phyloP scores from a whole-genome alignment of 2,329 filamentous ascomycete genomes.

The Cryphonectria carpinicola region DNA sequence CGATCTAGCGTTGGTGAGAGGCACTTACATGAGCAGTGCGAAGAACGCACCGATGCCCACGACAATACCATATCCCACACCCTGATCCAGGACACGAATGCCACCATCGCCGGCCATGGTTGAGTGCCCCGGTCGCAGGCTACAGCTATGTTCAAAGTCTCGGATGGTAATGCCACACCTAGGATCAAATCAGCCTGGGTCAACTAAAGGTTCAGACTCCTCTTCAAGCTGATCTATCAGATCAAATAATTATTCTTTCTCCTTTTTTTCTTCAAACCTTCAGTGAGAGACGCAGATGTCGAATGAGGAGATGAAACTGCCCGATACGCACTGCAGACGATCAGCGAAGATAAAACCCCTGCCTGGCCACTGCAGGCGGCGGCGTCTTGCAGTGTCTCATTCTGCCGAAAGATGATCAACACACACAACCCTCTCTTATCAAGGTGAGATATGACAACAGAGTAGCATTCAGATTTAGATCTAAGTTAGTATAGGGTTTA shows the following conservation, averaged over 20 bases:
- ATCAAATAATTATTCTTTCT: not conserved
- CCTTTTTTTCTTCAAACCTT: too few relatives aligned
- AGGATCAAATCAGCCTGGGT: not conserved
- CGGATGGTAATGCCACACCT: not conserved
- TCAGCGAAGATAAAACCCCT: not conserved
- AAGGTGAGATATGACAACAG: not conserved
- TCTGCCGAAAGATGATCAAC: conserved; percentile 1
- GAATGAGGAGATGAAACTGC: not conserved
- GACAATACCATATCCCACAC: conserved; percentile 51
- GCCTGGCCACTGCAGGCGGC: not conserved
- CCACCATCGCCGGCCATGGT: conserved; percentile 22
- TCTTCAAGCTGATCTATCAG: too few relatives aligned
- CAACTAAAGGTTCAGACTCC: not conserved
- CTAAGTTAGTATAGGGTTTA: too few relatives aligned
- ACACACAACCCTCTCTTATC: not conserved
- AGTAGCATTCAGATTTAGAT: not conserved
- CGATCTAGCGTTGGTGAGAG: not conserved
- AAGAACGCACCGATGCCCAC: conserved; percentile 53
- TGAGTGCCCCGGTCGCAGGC: not conserved
- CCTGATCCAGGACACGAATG: conserved; percentile 25
- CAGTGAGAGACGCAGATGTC: not conserved
- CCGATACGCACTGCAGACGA: not conserved
- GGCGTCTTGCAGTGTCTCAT: not conserved
- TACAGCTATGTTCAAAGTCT: too few relatives aligned
- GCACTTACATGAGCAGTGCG: conserved; percentile 43